phyloP scores from a whole-genome alignment of 345 rosid genomes.

The Lumnitzera littorea region DNA sequence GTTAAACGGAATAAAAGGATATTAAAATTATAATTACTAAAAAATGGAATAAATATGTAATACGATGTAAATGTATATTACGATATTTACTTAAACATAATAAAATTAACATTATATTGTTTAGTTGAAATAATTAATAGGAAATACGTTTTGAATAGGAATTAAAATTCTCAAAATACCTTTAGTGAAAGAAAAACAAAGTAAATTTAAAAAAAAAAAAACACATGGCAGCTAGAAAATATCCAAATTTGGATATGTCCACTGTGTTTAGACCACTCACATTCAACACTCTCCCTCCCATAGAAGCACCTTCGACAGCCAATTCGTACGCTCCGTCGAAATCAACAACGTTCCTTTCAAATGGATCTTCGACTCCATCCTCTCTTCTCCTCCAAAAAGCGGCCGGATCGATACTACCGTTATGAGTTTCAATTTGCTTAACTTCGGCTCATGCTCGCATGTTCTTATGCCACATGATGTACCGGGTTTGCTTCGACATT shows the following conservation, averaged over 20 bases:
- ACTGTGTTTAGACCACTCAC: constrained; percentile 40
- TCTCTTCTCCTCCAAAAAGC: constrained; percentile 70
- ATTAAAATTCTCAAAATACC: no score
- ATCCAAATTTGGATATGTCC: constrained; percentile 34
- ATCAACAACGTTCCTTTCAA: constrained; percentile 27
- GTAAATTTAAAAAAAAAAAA: no score
- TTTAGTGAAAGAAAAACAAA: no score
- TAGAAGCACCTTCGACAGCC: constrained; percentile 45
- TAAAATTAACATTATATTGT: no score
- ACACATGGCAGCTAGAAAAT: constrained; percentile 40
- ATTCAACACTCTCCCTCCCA: constrained; percentile 50
- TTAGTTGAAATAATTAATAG: no score
- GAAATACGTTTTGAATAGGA: no score
- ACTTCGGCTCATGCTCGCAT: neutral
- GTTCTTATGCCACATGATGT: constrained; percentile 59
- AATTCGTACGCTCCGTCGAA: constrained; percentile 39
- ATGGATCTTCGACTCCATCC: constrained; percentile 56
- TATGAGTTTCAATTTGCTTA: constrained; percentile 22
- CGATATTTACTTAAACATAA: no score
- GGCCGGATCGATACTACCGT: constrained; percentile 74
- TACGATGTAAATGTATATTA: no score
- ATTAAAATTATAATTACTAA: no score
- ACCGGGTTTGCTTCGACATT: constrained; percentile 81
- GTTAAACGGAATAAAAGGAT: no score
- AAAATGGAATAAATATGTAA: no score